These are phyloP conservation scores for Endoconidiophora polonica DNA, from an alignment of 2,329 filamentous ascomycete genomes.

Conservation along the genomic window DNA sequence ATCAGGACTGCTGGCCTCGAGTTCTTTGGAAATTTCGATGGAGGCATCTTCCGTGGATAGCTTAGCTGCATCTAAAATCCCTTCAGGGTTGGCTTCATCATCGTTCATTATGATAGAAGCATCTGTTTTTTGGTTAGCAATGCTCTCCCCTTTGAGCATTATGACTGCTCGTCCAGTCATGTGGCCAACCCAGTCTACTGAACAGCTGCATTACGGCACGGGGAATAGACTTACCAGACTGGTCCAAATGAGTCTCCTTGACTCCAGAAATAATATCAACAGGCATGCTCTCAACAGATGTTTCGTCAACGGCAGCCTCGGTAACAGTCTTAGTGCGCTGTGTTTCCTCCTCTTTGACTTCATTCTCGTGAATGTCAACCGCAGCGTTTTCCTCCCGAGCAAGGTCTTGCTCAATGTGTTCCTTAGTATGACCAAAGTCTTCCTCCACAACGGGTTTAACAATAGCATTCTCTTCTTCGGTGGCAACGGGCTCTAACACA, in stretches of 20 bases:
- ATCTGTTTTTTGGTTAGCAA: neutral
- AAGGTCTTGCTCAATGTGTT: neutral
- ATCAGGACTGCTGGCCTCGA: neutral
- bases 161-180: neutral
- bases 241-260: neutral
- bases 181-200: too few relatives aligned
- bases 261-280: neutral
- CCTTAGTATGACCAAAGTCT: neutral
- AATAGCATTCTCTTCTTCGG: slow-evolving; percentile 3
- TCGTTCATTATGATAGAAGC: neutral
- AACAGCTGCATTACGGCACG: too few relatives aligned
- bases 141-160: neutral
- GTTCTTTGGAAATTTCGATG: neutral
- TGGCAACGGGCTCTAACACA: neutral
- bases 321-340: neutral
- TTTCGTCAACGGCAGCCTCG: neutral
- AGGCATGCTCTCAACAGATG: neutral
- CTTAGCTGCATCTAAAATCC: neutral
- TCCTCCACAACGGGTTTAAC: neutral
- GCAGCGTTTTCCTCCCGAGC: slow-evolving; percentile 1
- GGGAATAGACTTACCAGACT: neutral
- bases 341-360: slow-evolving; percentile 1
- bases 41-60: neutral
- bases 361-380: neutral
- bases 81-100: neutral